phyloP scores from a whole-genome alignment of 2,329 filamentous ascomycete genomes.

The Lachnellula hyalina region DNA sequence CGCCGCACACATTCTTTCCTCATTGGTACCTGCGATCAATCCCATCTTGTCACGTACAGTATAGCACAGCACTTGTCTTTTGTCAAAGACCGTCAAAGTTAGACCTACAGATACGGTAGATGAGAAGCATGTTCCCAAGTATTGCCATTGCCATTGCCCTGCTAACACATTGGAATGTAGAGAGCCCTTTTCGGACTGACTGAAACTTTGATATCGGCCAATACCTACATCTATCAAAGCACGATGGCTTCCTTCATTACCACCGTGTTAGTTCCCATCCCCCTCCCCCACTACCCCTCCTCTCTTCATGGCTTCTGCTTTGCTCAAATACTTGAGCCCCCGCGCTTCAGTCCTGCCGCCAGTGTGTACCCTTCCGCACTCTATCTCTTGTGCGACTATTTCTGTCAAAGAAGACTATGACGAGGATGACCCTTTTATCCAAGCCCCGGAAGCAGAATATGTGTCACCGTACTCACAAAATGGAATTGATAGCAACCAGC shows the following conservation, averaged over 20 bases:
- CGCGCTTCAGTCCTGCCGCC: slow-evolving; percentile 17
- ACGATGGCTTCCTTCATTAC: slow-evolving; percentile 75
- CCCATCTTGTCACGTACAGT: no score
- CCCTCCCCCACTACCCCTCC: slow-evolving; percentile 14
- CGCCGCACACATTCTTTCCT: no score
- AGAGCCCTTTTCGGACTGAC: neutral
- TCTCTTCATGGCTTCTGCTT: slow-evolving; percentile 26
- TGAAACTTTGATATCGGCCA: neutral
- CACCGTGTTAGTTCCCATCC: slow-evolving; percentile 62
- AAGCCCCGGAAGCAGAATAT: slow-evolving; percentile 34
- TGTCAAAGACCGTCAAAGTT: no score
- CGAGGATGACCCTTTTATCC: slow-evolving; percentile 32
- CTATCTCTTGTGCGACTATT: slow-evolving; percentile 26
- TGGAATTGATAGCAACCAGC: slow-evolving; percentile 61
- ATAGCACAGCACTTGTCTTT: no score
- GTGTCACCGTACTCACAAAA: slow-evolving; percentile 34
- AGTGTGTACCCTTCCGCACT: slow-evolving; percentile 25
- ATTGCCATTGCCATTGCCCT: slow-evolving; percentile 11
- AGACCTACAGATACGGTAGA: no score
- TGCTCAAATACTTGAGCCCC: slow-evolving; percentile 33
- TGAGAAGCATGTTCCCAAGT: neutral
- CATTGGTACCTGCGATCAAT: no score
- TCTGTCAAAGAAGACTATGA: slow-evolving; percentile 8
- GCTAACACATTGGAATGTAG: slow-evolving; percentile 29
- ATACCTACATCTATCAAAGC: slow-evolving; percentile 11